Percentiles rank a stretch among this genome's conserved stretches.
Conservation (phyloP, 2,329 filamentous ascomycete species). For the Exophiala sp. region DNA sequence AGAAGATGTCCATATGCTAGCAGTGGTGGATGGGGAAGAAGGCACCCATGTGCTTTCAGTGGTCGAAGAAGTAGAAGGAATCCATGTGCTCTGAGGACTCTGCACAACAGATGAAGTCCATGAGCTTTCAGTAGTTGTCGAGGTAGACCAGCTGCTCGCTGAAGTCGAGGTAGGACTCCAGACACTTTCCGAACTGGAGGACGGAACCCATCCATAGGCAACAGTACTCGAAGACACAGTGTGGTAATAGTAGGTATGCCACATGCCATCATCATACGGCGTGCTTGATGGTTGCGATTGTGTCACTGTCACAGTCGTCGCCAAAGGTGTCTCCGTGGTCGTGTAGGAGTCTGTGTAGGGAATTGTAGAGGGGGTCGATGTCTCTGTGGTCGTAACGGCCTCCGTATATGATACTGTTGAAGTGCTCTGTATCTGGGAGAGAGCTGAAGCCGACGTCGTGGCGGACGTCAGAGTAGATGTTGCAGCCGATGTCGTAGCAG, state of each 20-base stretch:
- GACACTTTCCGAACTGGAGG: slow-evolving; percentile 2
- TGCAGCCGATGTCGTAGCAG: neutral
- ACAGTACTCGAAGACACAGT: slow-evolving; percentile 2
- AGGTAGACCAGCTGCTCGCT: neutral
- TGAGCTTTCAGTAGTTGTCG: neutral
- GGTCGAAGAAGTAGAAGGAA: neutral
- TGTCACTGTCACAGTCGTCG: slow-evolving; percentile 23
- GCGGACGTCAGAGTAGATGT: neutral
- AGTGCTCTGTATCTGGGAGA: too few species aligned
- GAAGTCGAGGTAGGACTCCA: slow-evolving; percentile 4
- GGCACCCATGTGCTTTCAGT: neutral
- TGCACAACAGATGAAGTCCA: neutral
- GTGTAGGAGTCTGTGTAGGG: neutral
- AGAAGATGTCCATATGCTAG: neutral
- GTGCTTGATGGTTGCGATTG: slow-evolving; percentile 22
- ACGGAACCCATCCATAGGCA: neutral
- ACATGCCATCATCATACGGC: slow-evolving; percentile 32
- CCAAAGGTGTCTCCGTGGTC: neutral
- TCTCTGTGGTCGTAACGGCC: neutral
- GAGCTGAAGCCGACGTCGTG: neutral
- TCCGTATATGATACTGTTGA: too few species aligned
- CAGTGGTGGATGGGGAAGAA: neutral
- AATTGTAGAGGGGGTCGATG: neutral
- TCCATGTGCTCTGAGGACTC: neutral
- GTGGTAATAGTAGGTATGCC: slow-evolving; percentile 32